Percentiles rank a stretch among this genome's conserved stretches.
Conservation (phyloP, 805 yeast genomes). For the Metschnikowia sp. region DNA sequence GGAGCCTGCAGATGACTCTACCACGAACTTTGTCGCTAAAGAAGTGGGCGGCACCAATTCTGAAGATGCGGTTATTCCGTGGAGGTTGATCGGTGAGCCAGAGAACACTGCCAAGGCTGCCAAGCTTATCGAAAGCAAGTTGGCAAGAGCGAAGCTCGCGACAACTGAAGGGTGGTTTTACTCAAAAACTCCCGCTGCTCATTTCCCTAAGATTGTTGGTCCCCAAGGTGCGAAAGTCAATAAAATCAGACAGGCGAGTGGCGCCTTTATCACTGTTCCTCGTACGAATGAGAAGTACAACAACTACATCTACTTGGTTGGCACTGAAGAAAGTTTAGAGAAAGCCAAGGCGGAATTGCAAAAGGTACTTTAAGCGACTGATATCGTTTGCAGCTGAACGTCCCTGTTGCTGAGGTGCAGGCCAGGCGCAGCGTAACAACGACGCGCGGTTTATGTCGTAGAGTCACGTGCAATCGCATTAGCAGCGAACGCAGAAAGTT, state of each 20-base stretch:
- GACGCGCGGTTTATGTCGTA: not conserved
- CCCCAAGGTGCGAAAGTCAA: constrained; percentile 69
- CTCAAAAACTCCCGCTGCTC: constrained; percentile 44
- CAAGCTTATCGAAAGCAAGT: constrained; percentile 45
- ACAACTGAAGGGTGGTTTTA: constrained; percentile 60
- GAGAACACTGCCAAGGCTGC: constrained; percentile 52
- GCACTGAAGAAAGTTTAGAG: constrained; percentile 51
- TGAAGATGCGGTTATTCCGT: constrained; percentile 45
- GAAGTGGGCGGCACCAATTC: constrained; percentile 20
- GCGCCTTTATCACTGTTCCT: constrained; percentile 62
- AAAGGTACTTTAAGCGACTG: constrained; percentile 5
- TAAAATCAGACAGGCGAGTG: constrained; percentile 55
- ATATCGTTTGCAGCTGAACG: not conserved
- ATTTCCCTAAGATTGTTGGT: constrained; percentile 67
- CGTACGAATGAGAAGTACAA: constrained; percentile 49
- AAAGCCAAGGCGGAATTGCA: constrained; percentile 21
- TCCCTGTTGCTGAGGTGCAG: not conserved
- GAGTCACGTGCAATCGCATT: constrained; percentile 8
- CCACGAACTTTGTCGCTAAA: constrained; percentile 44
- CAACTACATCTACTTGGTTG: constrained; percentile 58
- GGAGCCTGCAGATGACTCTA: constrained; percentile 35
- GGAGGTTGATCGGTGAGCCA: constrained; percentile 62
- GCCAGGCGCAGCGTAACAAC: not conserved
- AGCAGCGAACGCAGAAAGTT: not conserved
- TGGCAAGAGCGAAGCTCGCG: constrained; percentile 46